Percentiles rank a stretch among this genome's conserved stretches.
phyloP scores from a whole-genome alignment of 2,329 filamentous ascomycete genomes.

The Plenodomus lindquistii region DNA sequence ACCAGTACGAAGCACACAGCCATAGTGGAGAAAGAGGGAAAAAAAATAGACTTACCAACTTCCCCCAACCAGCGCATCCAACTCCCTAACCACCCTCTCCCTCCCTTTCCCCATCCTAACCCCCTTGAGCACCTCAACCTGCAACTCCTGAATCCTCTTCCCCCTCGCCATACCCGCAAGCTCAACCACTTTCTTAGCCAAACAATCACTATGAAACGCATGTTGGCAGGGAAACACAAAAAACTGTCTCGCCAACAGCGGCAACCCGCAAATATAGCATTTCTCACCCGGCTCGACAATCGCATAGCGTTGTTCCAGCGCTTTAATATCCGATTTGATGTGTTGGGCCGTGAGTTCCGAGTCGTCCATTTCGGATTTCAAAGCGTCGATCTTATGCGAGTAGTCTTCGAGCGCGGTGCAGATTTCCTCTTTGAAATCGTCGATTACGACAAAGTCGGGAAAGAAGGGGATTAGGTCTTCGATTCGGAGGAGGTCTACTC shows the following conservation, averaged over 20 bases:
- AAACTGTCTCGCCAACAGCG: slow-evolving; percentile 86
- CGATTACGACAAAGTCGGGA: slow-evolving; percentile 96
- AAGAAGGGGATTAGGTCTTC: slow-evolving; percentile 98
- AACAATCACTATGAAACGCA: slow-evolving; percentile 93
- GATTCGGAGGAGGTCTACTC: slow-evolving; percentile 88
- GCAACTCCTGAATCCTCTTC: slow-evolving; percentile 81
- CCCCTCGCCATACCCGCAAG: slow-evolving; percentile 76
- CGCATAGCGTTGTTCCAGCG: slow-evolving; percentile 85
- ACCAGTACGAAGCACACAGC: neutral
- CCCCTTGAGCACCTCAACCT: slow-evolving; percentile 79
- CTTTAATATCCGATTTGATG: slow-evolving; percentile 86
- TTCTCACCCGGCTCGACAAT: slow-evolving; percentile 96
- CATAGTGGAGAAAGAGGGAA: neutral
- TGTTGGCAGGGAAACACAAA: slow-evolving; percentile 99
- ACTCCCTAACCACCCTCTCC: slow-evolving; percentile 81
- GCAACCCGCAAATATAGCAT: slow-evolving; percentile 85
- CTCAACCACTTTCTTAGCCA: slow-evolving; percentile 83
- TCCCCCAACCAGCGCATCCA: slow-evolving; percentile 89
- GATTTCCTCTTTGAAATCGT: slow-evolving; percentile 99
- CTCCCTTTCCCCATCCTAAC: slow-evolving; percentile 70
- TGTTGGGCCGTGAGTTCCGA: slow-evolving; percentile 84
- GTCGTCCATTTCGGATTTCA: slow-evolving; percentile 96
- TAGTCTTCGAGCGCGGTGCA: slow-evolving; percentile 93
- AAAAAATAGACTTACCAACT: slow-evolving; percentile 68
- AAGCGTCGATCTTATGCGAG: slow-evolving; percentile 80